Percentiles rank a stretch among this genome's conserved stretches.
These are phyloP conservation scores for Dinochytrium kinnereticum DNA, from an alignment of 371 early-diverging fungal species.

Conservation along the genomic window DNA sequence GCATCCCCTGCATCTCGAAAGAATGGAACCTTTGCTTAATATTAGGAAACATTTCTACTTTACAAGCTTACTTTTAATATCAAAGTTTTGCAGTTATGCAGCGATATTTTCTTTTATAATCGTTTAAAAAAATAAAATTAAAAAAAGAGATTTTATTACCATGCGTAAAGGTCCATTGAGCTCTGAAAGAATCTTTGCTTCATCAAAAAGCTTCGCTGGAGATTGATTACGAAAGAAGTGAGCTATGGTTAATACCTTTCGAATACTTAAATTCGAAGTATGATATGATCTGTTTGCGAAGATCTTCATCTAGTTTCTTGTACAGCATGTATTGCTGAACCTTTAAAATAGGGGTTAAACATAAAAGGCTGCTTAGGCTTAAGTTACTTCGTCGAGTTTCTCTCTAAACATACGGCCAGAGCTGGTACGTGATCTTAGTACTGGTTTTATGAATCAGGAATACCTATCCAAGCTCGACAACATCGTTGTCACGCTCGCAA, in stretches of 20 bases:
- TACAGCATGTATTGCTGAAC: constrained; percentile 2
- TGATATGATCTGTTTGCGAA: neutral
- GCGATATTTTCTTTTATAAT: constrained; percentile 24
- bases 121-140: no score
- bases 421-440: neutral
- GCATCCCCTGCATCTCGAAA: constrained; percentile 29
- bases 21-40: constrained; percentile 19
- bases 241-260: neutral
- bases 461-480: neutral
- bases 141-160: no score
- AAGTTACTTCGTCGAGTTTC: constrained; percentile 1
- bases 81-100: constrained; percentile 26
- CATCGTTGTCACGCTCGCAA: neutral
- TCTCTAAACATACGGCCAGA: constrained; percentile 10
- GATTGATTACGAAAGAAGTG: neutral
- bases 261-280: constrained; percentile 9
- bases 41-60: neutral
- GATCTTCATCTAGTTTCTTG: neutral
- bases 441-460: neutral
- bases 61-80: constrained; percentile 12
- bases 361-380: neutral
- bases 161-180: neutral
- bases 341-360: neutral
- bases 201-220: neutral
- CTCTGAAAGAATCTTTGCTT: neutral